Base-by-base conservation (phyloP, 2,329 filamentous ascomycete genomes). In the Xylariales sp. region DNA sequence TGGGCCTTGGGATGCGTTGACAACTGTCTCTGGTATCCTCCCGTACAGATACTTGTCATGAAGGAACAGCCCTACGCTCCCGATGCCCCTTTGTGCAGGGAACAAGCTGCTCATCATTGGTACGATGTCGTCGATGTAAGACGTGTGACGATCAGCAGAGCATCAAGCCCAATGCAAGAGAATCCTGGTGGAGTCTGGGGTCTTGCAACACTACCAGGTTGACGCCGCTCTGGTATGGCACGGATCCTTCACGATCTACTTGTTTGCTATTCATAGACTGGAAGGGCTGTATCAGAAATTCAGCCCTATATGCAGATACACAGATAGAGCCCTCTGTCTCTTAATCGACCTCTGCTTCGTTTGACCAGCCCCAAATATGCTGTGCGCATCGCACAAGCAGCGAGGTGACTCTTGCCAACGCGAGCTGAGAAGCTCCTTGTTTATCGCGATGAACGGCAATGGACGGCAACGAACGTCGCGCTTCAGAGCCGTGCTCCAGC, bases 21-120 rank as follows among this genome's bases (percentile, higher is more conserved):
- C 15, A 19, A 28, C 37, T 29, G 25, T 24, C 31, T 27, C 11
- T n/a, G 19, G 38, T 40, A 40, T 32, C 11, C 24, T 18, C 29
- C 21, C 38, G 29, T 40, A 40, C 38, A 20, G 19, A 29, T 40
- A 40, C 38, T 27, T 40, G 38, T 15, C n/a, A 20, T 8, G 28
- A 12, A n/a, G 28, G 18, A 18, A 32, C 38, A 40, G 38, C 38
- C 38, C 38, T 40, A 40, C 16, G 29, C 16, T 14, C 7, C 29
- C 38, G 12, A 18, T 22, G 16, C n/a, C 18, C 24, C 7, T 14
- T 15, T 21, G 14, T 27, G 19, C 25, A 39, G 25, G 27, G 9
- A 22, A 12, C 8, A n/a, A 11, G 18, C 5, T n/a, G 10, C 37
- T 20, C 8, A 20, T 12, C 9, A 40, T 40, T 40, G 28, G 29